Base-by-base conservation (phyloP, 768 basidiomycete species). In the Porphyrellus cyaneotinctus region DNA sequence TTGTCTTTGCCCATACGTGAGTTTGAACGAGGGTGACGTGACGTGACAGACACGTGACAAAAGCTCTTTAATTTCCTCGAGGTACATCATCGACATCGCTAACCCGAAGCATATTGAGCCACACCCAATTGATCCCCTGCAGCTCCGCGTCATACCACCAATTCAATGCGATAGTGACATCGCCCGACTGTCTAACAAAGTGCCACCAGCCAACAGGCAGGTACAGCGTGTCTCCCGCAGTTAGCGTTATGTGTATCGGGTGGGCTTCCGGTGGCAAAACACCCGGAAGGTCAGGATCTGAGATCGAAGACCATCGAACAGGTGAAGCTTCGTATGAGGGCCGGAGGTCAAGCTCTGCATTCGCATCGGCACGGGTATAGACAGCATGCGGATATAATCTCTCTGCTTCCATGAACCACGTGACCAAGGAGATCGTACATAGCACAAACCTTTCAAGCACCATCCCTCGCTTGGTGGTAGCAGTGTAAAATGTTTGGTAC, bases 171-270 rank as follows among this genome's bases (percentile, higher is more conserved):
- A 92, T 81, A 1, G 80, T 83, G 22, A 75, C 72, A 53, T 76
- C 73, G 4, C 76, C 78, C 4, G 78, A 73, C 64, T 97, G 94
- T 36, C 82, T 77, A 32, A 95, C 91, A 62, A 90, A 80, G 65
- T 95, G 94, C 87, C 88, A 95, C 95, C 95, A 97, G 0, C 91
- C 86, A 6, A 87, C 80, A n/a, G 95, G 95, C 18, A 97, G 80
- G 69, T 92, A 95, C 18, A 97, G 70, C 1, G 87, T 84, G 58
- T 95, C 87, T 4, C 94, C 93, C 7, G 81, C 79, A 5, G 71
- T 56, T 8, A 97, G 64, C 1, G 80, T 81, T 23, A 95, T 76
- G 13, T 76, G 71, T 31, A 94, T 78, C 2, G 92, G 86, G 44
- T 80, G 78, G 0, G 86, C 78, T 23, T 77, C 77, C 1, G 70